phyloP scores from a whole-genome alignment of 257 asterid species.

The Linderniella brevidens region DNA sequence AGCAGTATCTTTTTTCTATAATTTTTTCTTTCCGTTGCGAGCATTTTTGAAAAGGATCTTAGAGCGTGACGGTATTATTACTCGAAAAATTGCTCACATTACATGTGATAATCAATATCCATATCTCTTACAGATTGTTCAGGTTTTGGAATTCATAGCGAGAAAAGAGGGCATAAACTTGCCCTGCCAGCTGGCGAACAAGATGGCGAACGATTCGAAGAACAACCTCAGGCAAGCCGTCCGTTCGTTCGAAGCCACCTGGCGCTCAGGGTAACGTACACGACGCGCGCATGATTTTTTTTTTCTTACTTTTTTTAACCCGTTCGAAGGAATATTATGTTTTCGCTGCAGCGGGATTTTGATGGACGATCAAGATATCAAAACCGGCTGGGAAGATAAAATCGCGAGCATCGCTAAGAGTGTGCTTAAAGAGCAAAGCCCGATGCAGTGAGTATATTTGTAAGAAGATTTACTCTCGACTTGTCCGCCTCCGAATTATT shows the following conservation, averaged over 20 bases:
- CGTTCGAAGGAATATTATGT: no score
- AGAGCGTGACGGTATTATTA: no score
- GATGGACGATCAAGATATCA: conserved; percentile 44
- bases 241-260: conserved; percentile 83
- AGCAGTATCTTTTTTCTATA: no score
- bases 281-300: no score
- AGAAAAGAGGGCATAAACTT: conserved; percentile 34
- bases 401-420: conserved; percentile 51
- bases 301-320: no score
- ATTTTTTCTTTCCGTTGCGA: no score
- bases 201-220: conserved; percentile 53
- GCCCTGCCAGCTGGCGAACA: conserved; percentile 35
- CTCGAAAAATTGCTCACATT: no score
- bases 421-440: conserved; percentile 70
- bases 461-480: no score
- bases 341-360: conserved; percentile 5
- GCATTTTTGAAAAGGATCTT: no score
- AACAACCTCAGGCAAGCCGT: conserved; percentile 75
- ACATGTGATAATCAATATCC: no score
- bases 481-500: no score
- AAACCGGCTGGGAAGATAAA: conserved; percentile 81
- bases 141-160: conserved; percentile 60
- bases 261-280: conserved; percentile 33
- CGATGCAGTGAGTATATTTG: conserved; percentile 44
- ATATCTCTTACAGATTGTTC: conserved; percentile 29